Percentiles rank a stretch among this genome's conserved stretches.
phyloP scores from a whole-genome alignment of 2,329 filamentous ascomycete species.

The Neofusicoccum laricinum region DNA sequence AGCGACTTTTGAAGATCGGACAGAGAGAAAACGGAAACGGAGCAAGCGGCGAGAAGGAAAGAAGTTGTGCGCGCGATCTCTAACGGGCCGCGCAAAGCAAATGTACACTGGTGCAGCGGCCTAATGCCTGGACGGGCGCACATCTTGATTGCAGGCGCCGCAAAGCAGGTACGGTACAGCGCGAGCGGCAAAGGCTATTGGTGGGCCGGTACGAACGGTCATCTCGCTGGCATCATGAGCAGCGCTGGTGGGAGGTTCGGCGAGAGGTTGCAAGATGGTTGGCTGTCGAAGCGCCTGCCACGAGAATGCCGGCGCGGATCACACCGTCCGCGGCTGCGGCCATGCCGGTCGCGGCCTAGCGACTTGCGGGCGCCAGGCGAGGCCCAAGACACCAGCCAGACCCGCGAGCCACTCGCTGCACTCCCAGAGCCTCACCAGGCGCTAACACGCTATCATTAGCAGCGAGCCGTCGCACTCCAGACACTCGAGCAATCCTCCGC shows the following conservation, averaged over 20 bases:
- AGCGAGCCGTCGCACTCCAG: not conserved
- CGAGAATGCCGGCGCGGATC: constrained; percentile 15
- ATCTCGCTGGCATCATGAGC: constrained; percentile 3
- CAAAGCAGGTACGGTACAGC: constrained; percentile 15
- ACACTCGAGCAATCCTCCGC: not conserved
- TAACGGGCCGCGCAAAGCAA: not conserved
- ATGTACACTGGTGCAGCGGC: not conserved
- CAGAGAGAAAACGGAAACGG: constrained; percentile 20
- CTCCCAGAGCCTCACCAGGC: constrained; percentile 4
- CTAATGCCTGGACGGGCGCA: not conserved
- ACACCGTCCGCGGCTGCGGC: constrained; percentile 2
- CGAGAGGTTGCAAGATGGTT: constrained; percentile 28
- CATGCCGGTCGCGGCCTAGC: not conserved
- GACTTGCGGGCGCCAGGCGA: not conserved
- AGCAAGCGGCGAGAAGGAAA: constrained; percentile 1
- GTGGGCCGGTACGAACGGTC: constrained; percentile 3
- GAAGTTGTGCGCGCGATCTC: constrained; percentile 7
- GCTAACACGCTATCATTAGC: constrained; percentile 15
- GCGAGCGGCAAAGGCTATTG: not conserved
- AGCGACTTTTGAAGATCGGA: constrained; percentile 17
- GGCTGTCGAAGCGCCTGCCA: constrained; percentile 24
- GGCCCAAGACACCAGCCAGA: not conserved
- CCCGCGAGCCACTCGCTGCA: constrained; percentile 7
- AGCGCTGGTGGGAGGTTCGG: not conserved
- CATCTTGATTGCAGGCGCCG: constrained; percentile 5